These are phyloP conservation scores for Colletotrichum incanum DNA, from an alignment of 2,329 filamentous ascomycete genomes.

Conservation along the genomic window DNA sequence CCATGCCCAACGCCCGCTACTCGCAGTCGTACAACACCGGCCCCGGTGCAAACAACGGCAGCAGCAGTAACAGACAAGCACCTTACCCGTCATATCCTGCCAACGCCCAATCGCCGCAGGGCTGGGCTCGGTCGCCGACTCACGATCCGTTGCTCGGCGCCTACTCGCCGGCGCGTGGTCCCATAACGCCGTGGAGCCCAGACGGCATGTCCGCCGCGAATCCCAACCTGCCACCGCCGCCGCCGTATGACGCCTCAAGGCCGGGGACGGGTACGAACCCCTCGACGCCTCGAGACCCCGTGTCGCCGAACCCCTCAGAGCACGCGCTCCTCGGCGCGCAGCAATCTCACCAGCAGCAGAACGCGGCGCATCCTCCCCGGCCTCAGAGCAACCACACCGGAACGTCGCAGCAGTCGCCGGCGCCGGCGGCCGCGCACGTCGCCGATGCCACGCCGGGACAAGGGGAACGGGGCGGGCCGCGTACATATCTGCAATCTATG, in stretches of 20 bases:
- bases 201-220: slow-evolving; percentile 41
- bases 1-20: slow-evolving; percentile 37
- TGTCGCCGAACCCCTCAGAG: slow-evolving; percentile 29
- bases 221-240: slow-evolving; percentile 44
- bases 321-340: slow-evolving; percentile 29
- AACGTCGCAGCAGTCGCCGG: slow-evolving; percentile 16
- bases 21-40: slow-evolving; percentile 34
- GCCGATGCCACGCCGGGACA: not conserved
- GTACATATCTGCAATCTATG: slow-evolving; percentile 36
- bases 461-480: slow-evolving; percentile 11
- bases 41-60: not conserved
- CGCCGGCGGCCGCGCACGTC: slow-evolving; percentile 26
- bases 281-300: slow-evolving; percentile 23
- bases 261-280: slow-evolving; percentile 19
- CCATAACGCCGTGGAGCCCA: slow-evolving; percentile 40
- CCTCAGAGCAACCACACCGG: slow-evolving; percentile 4
- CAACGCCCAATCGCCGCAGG: slow-evolving; percentile 7
- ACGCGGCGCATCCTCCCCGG: slow-evolving; percentile 1
- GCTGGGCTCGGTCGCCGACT: slow-evolving; percentile 14
- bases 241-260: slow-evolving; percentile 39
- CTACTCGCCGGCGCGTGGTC: slow-evolving; percentile 17
- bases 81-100: slow-evolving; percentile 24
- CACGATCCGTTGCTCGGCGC: slow-evolving; percentile 24
- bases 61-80: slow-evolving; percentile 6
- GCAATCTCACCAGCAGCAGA: slow-evolving; percentile 11